Conservation (phyloP, 2,329 filamentous ascomycete species). For the Metarhizium guizhouense region DNA sequence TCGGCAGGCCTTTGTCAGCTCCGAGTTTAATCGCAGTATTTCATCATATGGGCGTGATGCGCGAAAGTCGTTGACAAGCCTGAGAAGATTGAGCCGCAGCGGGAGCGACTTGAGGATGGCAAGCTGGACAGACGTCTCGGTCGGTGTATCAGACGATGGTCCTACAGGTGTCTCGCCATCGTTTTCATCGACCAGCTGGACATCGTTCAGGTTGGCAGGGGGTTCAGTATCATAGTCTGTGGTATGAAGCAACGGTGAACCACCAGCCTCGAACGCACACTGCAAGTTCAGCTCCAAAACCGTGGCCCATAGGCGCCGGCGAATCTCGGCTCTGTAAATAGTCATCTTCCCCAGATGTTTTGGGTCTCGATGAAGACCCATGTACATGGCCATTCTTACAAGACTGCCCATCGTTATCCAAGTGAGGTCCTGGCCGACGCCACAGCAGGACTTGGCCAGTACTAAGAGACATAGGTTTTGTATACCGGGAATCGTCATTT, state of each 20-base stretch:
- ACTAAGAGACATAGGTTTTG: conserved; percentile 45
- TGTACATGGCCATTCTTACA: conserved; percentile 45
- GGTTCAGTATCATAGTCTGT: conserved; percentile 41
- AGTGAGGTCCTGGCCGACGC: conserved; percentile 38
- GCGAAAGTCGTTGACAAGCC: conserved; percentile 37
- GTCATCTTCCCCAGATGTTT: conserved; percentile 38
- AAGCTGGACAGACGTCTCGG: conserved; percentile 42
- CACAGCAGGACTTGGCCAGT: conserved; percentile 38
- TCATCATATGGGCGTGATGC: conserved; percentile 35
- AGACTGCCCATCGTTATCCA: conserved; percentile 44
- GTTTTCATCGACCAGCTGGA: conserved; percentile 33
- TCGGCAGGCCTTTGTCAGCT: conserved; percentile 31
- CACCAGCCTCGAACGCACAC: conserved; percentile 40
- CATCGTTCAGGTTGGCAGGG: conserved; percentile 44
- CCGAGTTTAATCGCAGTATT: conserved; percentile 35
- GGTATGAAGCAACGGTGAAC: conserved; percentile 35
- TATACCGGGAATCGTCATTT: conserved; percentile 37
- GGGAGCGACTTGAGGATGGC: conserved; percentile 34
- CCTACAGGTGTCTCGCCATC: conserved; percentile 12
- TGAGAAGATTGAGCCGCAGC: conserved; percentile 33
- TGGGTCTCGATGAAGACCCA: conserved; percentile 51
- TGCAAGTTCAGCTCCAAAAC: conserved; percentile 46
- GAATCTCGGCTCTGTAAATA: conserved; percentile 40
- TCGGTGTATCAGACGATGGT: conserved; percentile 12
- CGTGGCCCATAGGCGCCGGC: conserved; percentile 47